Evolutionary conservation across 2,329 filamentous ascomycete genomes (phyloP).

Genomic region (Ophiosphaerella korrae): DNA sequence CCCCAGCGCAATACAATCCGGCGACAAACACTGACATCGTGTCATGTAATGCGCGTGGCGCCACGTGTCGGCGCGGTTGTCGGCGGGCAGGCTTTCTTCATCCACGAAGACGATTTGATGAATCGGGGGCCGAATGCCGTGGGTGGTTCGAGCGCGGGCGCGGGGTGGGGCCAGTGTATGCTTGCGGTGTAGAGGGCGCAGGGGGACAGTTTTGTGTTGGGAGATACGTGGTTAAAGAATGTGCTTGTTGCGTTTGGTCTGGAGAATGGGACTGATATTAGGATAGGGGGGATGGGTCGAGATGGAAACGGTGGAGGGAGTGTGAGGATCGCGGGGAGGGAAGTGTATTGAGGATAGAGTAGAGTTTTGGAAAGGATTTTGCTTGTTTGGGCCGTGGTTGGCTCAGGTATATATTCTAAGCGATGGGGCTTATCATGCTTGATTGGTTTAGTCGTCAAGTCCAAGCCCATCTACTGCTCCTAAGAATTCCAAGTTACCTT

Average conservation of each 20-base stretch:
- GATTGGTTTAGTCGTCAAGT: constrained; percentile 30
- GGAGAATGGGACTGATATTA: constrained; percentile 20
- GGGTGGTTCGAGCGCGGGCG: constrained; percentile 5
- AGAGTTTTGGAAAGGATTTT: neutral
- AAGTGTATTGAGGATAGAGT: constrained; percentile 5
- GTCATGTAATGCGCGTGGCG: constrained; percentile 15
- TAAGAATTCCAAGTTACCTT: constrained; percentile 68
- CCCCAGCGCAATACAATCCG: constrained; percentile 16
- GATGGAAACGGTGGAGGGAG: constrained; percentile 31
- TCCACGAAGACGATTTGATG: constrained; percentile 25
- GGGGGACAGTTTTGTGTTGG: constrained; percentile 36
- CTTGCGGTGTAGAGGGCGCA: constrained; percentile 23
- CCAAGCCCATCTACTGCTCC: constrained; percentile 60
- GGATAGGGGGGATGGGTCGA: neutral
- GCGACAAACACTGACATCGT: constrained; percentile 16
- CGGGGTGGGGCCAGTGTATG: constrained; percentile 11
- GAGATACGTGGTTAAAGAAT: constrained; percentile 54
- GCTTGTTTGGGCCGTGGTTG: neutral
- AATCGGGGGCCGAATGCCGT: constrained; percentile 15
- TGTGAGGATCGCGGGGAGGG: constrained; percentile 46
- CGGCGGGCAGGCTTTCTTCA: constrained; percentile 17
- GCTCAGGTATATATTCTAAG: neutral
- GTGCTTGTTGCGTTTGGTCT: constrained; percentile 56
- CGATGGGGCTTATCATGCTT: neutral
- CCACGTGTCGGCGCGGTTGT: constrained; percentile 28